Percentiles rank a stretch among this genome's conserved stretches.
These are phyloP conservation scores for Mycena alexandri DNA, from an alignment of 768 basidiomycete genomes.

Conservation along the genomic window DNA sequence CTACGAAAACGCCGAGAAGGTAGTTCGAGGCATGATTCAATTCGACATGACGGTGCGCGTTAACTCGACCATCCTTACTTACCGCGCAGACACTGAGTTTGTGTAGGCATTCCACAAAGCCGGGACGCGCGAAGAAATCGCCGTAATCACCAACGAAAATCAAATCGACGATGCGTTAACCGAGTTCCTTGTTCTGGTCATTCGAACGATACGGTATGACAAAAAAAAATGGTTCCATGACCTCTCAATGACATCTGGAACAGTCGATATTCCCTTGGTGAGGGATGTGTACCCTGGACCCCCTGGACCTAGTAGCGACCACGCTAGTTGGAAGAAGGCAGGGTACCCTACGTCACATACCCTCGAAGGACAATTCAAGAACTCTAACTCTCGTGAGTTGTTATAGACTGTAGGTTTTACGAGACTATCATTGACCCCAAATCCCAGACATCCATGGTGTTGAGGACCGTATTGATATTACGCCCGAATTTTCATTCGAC, in stretches of 20 bases:
- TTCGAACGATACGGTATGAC: slow-evolving; percentile 33
- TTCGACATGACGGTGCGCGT: slow-evolving; percentile 41
- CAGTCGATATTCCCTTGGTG: slow-evolving; percentile 38
- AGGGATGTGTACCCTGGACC: slow-evolving; percentile 10
- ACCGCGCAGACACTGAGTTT: not conserved
- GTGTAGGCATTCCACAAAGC: slow-evolving; percentile 25
- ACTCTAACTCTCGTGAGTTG: slow-evolving; percentile 68
- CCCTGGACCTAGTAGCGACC: slow-evolving; percentile 13
- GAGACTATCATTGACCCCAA: too few relatives aligned
- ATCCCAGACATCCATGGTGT: too few relatives aligned
- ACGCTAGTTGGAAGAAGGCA: slow-evolving; percentile 69
- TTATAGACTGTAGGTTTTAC: slow-evolving; percentile 12
- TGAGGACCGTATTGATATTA: too few relatives aligned
- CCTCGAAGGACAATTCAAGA: slow-evolving; percentile 64
- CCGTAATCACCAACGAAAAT: slow-evolving; percentile 21
- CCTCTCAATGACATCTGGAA: not conserved
- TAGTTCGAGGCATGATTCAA: slow-evolving; percentile 56
- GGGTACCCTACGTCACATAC: slow-evolving; percentile 73
- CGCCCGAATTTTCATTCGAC: too few relatives aligned
- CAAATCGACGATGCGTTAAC: slow-evolving; percentile 24
- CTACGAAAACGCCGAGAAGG: slow-evolving; percentile 50
- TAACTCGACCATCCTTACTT: not conserved
- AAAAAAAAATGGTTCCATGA: not conserved
- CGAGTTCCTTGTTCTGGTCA: slow-evolving; percentile 25
- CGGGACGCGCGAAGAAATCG: slow-evolving; percentile 33